phyloP scores from a whole-genome alignment of 495 filamentous ascomycete species.

The Penicillium ucsense region DNA sequence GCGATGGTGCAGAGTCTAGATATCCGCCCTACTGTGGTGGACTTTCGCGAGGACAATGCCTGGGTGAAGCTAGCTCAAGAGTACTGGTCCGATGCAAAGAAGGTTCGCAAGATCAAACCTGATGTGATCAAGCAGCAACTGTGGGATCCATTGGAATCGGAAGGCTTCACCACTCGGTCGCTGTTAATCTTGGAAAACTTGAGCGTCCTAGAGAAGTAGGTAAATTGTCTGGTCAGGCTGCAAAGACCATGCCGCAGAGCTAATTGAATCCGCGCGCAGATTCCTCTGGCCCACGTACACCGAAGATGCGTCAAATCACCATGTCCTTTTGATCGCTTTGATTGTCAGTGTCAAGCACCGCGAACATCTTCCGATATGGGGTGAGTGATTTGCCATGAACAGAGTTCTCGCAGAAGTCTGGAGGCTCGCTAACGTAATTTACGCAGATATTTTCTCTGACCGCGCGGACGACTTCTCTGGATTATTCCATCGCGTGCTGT shows the following conservation, averaged over 20 bases:
- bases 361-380: conserved; percentile 82
- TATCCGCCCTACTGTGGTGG: conserved; percentile 49
- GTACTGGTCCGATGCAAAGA: conserved; percentile 72
- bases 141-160: conserved; percentile 80
- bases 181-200: conserved; percentile 81
- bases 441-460: conserved; percentile 61
- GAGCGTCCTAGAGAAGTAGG: conserved; percentile 79
- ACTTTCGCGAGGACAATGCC: conserved; percentile 67
- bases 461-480: conserved; percentile 75
- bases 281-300: conserved; percentile 92
- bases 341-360: conserved; percentile 81
- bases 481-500: conserved; percentile 82
- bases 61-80: conserved; percentile 76
- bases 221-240: not conserved
- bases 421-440: conserved; percentile 7
- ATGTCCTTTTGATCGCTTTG: conserved; percentile 75
- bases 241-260: conserved; percentile 6
- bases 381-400: conserved; percentile 28
- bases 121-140: conserved; percentile 82
- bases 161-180: conserved; percentile 64
- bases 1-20: conserved; percentile 41
- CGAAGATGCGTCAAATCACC: conserved; percentile 82
- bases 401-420: too few species aligned
- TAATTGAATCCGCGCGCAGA: conserved; percentile 39
- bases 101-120: conserved; percentile 66